Base-by-base conservation (phyloP, 805 yeast species). In the Brettanomyces nanus region DNA sequence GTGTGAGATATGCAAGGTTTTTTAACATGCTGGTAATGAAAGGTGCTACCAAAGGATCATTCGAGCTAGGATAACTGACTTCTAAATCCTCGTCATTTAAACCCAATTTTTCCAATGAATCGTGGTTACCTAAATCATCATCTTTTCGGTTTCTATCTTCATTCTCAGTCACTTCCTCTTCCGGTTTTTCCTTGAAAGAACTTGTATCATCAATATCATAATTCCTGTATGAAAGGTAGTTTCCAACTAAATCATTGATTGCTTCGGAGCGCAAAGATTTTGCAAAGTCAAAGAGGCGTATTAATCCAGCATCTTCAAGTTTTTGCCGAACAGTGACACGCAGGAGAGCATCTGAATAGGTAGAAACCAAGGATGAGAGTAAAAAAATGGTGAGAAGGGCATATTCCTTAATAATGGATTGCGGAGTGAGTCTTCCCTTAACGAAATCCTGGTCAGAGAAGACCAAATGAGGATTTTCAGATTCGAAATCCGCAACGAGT, bases 381-480 rank as follows among this genome's bases (percentile, higher is more conserved):
- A 90, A 66, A 28, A 84, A 70, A 65, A 86, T 64, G 0, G 94
- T 77, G 3, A 84, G 68, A 35, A 80, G 60, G 13, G 82, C 70
- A 56, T 84, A 89, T 40, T 87, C 95, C 31, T 46, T 42, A 11
- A 51, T 37, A 2, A 45, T 38, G 19, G 48, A 31, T n/a, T 39
- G 43, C 40, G 38, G 54, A 28, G 33, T 45, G 32, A 27, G 37
- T 28, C 47, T 31, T n/a, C 40, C 42, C 19, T 31, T 31, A 5
- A 36, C 27, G 20, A 43, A 36, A 11, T 41, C 44, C 11, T 32
- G 6, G 14, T 35, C 33, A 11, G 45, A 36, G 13, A 36, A 25
- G 18, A 26, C 36, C 3, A 32, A 20, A 3, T 35, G 11, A 3
- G 46, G 44, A 20, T 40, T 37, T 15, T 39, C 35, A 3, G 31